Conservation (phyloP, 805 yeast species). For the Cyberlindnera subsufficiens region DNA sequence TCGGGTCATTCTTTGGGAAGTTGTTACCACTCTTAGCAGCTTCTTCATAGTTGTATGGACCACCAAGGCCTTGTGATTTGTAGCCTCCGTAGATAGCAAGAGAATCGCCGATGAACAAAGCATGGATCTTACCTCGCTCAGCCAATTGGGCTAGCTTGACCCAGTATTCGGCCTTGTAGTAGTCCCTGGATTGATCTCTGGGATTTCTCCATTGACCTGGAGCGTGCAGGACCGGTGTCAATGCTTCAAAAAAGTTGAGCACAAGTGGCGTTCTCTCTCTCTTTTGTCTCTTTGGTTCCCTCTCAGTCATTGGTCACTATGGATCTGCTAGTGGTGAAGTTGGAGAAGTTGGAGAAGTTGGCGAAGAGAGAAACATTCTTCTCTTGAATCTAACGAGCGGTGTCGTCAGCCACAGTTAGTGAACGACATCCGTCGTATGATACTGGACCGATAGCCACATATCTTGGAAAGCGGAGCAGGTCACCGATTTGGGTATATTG, state of each 20-base stretch:
- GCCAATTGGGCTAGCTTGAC: conserved; percentile 32
- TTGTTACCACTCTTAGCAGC: conserved; percentile 30
- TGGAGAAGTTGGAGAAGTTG: too few relatives aligned
- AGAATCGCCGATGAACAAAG: conserved; percentile 35
- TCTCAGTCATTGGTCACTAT: conserved; percentile 6
- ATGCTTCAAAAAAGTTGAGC: conserved; percentile 21
- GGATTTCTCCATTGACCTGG: conserved; percentile 26
- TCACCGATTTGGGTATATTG: too few relatives aligned
- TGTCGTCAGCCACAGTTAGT: too few relatives aligned
- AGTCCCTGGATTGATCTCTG: conserved; percentile 19
- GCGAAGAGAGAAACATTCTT: too few relatives aligned
- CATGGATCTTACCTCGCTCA: conserved; percentile 36
- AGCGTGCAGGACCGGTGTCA: conserved; percentile 22
- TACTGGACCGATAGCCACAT: too few relatives aligned
- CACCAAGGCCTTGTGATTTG: conserved; percentile 24
- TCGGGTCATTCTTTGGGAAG: conserved; percentile 35
- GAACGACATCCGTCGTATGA: too few relatives aligned
- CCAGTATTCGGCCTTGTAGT: conserved; percentile 31
- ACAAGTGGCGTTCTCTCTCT: conserved; percentile 14
- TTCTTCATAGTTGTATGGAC: conserved; percentile 30
- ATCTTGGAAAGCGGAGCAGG: too few relatives aligned
- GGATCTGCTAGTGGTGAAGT: too few relatives aligned
- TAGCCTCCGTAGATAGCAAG: conserved; percentile 36
- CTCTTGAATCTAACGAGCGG: too few relatives aligned
- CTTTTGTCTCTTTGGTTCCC: conserved; percentile 10